Evolutionary conservation across 2,329 filamentous ascomycete genomes (phyloP).

Genomic region (Fusarium sp.): DNA sequence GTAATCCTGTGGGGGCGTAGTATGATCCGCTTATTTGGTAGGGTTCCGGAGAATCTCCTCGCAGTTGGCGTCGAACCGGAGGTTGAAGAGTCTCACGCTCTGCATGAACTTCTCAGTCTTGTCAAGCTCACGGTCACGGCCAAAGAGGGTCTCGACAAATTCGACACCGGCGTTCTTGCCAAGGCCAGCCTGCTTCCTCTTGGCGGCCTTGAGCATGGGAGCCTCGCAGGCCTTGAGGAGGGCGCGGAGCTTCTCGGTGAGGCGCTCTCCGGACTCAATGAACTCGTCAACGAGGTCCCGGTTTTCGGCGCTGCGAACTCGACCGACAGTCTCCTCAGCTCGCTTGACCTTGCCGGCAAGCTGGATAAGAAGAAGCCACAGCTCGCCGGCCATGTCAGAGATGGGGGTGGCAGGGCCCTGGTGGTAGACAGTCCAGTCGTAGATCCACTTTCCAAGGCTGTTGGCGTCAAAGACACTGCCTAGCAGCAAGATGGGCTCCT

Average conservation of each 20-base stretch:
- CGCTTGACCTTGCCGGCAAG: slow-evolving; percentile 94
- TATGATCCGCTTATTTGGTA: slow-evolving; percentile 58
- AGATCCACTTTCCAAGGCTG: slow-evolving; percentile 98
- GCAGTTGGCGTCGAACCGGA: slow-evolving; percentile 96
- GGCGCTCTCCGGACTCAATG: slow-evolving; percentile 85
- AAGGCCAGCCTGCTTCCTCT: slow-evolving; percentile 75
- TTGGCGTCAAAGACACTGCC: slow-evolving; percentile 98
- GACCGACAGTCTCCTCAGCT: slow-evolving; percentile 80
- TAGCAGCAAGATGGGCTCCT: slow-evolving; percentile 92
- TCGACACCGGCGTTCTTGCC: slow-evolving; percentile 93
- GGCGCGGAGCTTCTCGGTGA: slow-evolving; percentile 86
- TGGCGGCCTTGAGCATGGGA: slow-evolving; percentile 93
- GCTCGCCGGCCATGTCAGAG: slow-evolving; percentile 89
- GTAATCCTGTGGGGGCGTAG: slow-evolving; percentile 32
- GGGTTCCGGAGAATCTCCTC: slow-evolving; percentile 83
- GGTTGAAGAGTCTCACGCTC: slow-evolving; percentile 86
- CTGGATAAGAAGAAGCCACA: slow-evolving; percentile 96
- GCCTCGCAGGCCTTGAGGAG: slow-evolving; percentile 92
- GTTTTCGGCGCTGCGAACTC: slow-evolving; percentile 79
- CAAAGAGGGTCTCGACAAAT: slow-evolving; percentile 97
- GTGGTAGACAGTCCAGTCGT: slow-evolving; percentile 97
- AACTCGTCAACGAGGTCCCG: slow-evolving; percentile 90
- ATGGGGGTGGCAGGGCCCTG: slow-evolving; percentile 86
- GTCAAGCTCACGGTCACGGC: slow-evolving; percentile 88
- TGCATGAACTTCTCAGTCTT: slow-evolving; percentile 95